Evolutionary conservation across 768 basidiomycete species (phyloP).

Genomic region (Dacryopinax spathularia): DNA sequence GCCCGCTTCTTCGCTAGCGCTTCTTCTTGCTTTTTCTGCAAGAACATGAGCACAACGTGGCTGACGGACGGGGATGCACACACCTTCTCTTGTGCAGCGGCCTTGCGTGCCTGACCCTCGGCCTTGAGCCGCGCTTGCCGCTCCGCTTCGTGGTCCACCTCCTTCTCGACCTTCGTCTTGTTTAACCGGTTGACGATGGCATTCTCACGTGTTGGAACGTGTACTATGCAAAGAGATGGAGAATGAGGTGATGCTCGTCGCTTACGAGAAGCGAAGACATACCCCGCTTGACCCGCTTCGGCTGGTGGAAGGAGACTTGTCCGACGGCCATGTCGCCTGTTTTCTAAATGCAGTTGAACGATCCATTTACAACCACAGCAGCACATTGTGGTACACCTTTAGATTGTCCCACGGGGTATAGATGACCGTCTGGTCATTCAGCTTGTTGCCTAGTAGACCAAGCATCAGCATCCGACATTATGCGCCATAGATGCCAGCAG

Average conservation of each 20-base stretch:
- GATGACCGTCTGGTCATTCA: constrained; percentile 82
- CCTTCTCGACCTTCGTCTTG: constrained; percentile 75
- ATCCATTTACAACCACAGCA: no score
- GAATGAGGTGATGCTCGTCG: no score
- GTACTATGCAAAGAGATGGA: no score
- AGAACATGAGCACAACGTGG: background rate
- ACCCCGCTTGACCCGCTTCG: constrained; percentile 81
- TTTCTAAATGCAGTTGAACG: no score
- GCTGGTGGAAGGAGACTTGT: constrained; percentile 85
- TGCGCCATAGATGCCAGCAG: background rate
- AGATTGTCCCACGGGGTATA: constrained; percentile 88
- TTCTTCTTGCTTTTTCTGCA: constrained; percentile 62
- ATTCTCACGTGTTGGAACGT: constrained; percentile 73
- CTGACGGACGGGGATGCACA: constrained; percentile 6
- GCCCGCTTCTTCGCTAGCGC: constrained; percentile 63
- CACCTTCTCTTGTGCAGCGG: constrained; percentile 55
- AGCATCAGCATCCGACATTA: background rate
- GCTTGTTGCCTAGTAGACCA: constrained; percentile 66
- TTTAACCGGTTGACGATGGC: constrained; percentile 79
- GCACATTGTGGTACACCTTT: constrained; percentile 40
- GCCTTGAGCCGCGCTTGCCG: constrained; percentile 63
- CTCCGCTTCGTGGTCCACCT: constrained; percentile 86
- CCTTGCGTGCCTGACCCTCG: constrained; percentile 51
- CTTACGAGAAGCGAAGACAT: no score
- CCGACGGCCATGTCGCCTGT: constrained; percentile 96